Evolutionary conservation across 768 basidiomycete genomes (phyloP).

Genomic region (Jaapia argillacea): DNA sequence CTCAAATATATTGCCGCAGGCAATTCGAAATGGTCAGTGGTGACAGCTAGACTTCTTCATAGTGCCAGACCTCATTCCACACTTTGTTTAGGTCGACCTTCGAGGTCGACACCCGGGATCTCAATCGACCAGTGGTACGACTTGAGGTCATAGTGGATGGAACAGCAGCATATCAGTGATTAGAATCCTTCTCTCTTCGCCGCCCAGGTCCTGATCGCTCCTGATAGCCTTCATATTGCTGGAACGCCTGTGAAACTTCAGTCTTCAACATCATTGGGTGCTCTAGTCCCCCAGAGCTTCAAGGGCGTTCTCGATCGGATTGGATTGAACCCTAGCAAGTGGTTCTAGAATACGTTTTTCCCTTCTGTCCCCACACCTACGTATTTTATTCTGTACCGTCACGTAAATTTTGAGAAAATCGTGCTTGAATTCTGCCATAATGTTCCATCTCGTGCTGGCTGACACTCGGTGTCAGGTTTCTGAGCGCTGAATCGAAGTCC

Average conservation of each 20-base stretch:
- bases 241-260: constrained; percentile 37
- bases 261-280: constrained; percentile 32
- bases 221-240: constrained; percentile 32
- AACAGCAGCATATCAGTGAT: constrained; percentile 36
- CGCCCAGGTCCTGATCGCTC: no score
- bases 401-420: constrained; percentile 38
- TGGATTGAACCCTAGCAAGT: constrained; percentile 42
- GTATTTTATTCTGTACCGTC: background rate
- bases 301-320: constrained; percentile 46
- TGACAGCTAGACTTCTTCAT: background rate
- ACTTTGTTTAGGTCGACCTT: constrained; percentile 44
- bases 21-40: constrained; percentile 53
- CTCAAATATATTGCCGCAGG: constrained; percentile 54
- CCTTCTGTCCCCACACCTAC: background rate
- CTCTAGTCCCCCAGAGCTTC: constrained; percentile 36
- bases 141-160: constrained; percentile 58
- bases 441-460: constrained; percentile 80
- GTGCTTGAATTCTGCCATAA: constrained; percentile 62
- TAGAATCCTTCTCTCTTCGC: background rate
- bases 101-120: constrained; percentile 56
- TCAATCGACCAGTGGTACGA: constrained; percentile 36
- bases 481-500: constrained; percentile 73
- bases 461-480: constrained; percentile 69
- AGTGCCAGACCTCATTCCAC: background rate
- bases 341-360: constrained; percentile 36